phyloP scores from a whole-genome alignment of 2,329 filamentous ascomycete species.

The Phialocephala subalpina region DNA sequence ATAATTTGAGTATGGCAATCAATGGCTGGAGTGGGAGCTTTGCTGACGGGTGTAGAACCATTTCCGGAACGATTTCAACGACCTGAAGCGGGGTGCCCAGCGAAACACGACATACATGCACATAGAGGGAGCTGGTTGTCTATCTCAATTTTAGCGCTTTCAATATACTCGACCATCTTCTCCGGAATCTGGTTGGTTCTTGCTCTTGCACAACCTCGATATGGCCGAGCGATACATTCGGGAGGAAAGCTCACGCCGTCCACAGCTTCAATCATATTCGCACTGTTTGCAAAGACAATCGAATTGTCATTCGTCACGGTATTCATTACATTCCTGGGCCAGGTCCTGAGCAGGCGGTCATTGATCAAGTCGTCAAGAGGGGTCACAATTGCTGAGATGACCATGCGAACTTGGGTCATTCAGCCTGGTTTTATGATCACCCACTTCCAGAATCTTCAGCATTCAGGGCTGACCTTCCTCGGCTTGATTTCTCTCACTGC shows the following conservation, averaged over 20 bases:
- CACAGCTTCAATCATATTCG: conserved; percentile 72
- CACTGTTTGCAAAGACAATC: conserved; percentile 77
- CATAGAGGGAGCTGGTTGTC: conserved; percentile 54
- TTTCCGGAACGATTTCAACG: conserved; percentile 3
- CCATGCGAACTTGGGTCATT: conserved; percentile 79
- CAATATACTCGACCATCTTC: conserved; percentile 68
- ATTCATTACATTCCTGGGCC: conserved; percentile 77
- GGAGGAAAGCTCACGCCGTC: conserved; percentile 62
- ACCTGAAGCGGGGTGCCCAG: conserved; percentile 26
- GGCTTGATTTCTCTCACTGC: conserved; percentile 71
- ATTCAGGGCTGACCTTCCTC: conserved; percentile 69
- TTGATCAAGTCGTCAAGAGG: conserved; percentile 67
- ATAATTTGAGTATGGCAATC: conserved; percentile 18
- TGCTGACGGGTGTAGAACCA: conserved; percentile 21
- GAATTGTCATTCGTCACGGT: conserved; percentile 82
- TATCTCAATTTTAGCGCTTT: conserved; percentile 55
- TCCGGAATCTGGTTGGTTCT: conserved; percentile 73
- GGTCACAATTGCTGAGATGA: conserved; percentile 78
- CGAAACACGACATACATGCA: conserved; percentile 38
- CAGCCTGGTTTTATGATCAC: conserved; percentile 78
- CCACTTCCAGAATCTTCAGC: conserved; percentile 70
- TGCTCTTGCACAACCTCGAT: conserved; percentile 68
- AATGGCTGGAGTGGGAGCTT: neutral
- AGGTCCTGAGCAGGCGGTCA: conserved; percentile 75
- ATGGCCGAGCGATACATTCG: conserved; percentile 63